Conservation (phyloP, 352 stramenopile genomes). For the Phytophthora capsici region DNA sequence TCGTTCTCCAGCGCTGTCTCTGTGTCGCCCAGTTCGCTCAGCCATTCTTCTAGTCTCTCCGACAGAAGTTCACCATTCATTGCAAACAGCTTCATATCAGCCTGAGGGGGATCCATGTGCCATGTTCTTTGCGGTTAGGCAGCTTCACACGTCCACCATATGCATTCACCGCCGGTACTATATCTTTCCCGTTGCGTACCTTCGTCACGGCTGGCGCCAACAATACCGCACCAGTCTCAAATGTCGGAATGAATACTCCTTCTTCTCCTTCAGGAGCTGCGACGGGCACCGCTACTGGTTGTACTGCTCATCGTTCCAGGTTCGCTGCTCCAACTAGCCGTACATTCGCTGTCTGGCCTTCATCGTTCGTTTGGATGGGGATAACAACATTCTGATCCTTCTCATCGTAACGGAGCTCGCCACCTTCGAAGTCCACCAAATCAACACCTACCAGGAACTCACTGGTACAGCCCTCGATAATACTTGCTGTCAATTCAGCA, state of each 20-base stretch:
- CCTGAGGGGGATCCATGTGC: background rate
- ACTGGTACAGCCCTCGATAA: background rate
- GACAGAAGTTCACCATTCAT: slow-evolving; percentile 6
- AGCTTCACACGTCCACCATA: background rate
- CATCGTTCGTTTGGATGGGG: background rate
- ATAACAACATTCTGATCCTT: background rate
- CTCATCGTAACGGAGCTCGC: background rate
- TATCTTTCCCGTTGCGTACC: background rate
- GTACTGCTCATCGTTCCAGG: background rate
- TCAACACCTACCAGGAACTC: background rate
- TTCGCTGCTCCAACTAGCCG: background rate
- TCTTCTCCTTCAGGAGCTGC: background rate
- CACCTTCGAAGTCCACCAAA: background rate
- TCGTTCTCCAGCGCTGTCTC: background rate
- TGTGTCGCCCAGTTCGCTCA: background rate
- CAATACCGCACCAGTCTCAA: background rate
- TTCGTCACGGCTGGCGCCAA: background rate
- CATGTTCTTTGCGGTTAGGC: background rate
- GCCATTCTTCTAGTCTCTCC: too few species aligned
- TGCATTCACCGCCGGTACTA: background rate
- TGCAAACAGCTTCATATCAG: background rate
- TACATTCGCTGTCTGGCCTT: background rate
- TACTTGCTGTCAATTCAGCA: background rate
- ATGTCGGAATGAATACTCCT: background rate
- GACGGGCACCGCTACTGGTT: background rate